A percentile compares a stretch with the other conserved stretches of the same genome.
These are phyloP conservation scores for Daedalea quercina DNA, from an alignment of 768 basidiomycete genomes.

Conservation along the genomic window DNA sequence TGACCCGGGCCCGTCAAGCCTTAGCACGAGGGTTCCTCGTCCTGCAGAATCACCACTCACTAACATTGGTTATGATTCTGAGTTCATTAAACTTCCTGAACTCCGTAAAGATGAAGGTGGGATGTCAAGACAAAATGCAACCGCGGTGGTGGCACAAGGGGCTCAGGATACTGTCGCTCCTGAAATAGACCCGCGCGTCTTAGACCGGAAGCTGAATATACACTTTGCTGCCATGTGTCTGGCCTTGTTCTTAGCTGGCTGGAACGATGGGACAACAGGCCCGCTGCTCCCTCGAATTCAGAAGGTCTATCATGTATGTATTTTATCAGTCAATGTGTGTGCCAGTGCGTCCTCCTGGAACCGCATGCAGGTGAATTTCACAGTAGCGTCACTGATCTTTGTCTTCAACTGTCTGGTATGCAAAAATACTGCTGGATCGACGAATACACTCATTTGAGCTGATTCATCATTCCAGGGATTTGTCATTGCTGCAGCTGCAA, in stretches of 20 bases:
- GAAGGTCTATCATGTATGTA: conserved; percentile 41
- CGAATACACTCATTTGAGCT: background rate
- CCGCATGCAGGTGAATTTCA: conserved; percentile 36
- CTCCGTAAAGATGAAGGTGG: no score
- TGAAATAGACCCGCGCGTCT: background rate
- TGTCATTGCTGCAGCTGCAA: conserved; percentile 38
- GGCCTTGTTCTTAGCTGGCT: conserved; percentile 57
- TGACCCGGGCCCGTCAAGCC: no score
- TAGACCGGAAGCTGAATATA: conserved; percentile 17
- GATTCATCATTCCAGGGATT: conserved; percentile 30
- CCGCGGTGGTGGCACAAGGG: no score
- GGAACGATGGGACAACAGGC: conserved; percentile 74
- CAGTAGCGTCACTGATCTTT: conserved; percentile 57
- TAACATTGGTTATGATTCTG: no score
- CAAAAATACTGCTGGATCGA: background rate
- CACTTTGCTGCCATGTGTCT: conserved; percentile 53
- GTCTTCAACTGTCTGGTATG: conserved; percentile 40
- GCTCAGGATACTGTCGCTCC: no score
- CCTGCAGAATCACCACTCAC: no score
- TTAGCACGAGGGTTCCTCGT: no score
- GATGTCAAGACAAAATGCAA: no score
- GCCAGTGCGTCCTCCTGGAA: background rate
- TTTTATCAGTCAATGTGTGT: background rate
- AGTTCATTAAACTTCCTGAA: no score
- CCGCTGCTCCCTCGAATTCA: conserved; percentile 72